Percentiles rank a stretch among this genome's conserved stretches.
phyloP scores from a whole-genome alignment of 352 stramenopile genomes.

The Phytophthora fragariaefolia region DNA sequence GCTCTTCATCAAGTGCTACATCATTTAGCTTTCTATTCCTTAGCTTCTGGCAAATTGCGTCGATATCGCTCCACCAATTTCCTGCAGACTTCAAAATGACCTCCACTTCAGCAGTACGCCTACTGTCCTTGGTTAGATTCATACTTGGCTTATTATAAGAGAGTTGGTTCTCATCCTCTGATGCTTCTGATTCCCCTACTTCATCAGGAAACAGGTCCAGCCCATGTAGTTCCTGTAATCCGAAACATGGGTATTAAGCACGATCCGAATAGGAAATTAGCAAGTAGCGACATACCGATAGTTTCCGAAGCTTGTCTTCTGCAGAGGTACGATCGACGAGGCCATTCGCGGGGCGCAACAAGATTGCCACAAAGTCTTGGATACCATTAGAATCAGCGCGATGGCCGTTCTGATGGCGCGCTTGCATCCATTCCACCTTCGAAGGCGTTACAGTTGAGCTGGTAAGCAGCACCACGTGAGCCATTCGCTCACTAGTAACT shows the following conservation, averaged over 20 bases:
- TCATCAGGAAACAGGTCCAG: constrained; percentile 24
- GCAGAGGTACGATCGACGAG: constrained; percentile 48
- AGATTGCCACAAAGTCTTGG: constrained; percentile 63
- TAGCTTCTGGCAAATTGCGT: constrained; percentile 49
- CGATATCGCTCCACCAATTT: constrained; percentile 81
- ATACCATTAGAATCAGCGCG: constrained; percentile 5
- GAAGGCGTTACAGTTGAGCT: constrained; percentile 49
- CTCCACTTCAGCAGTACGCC: constrained; percentile 24
- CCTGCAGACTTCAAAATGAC: constrained; percentile 51
- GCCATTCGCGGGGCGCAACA: constrained; percentile 63
- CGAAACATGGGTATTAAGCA: background rate
- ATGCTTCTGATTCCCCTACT: background rate
- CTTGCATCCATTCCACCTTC: constrained; percentile 49
- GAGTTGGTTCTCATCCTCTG: background rate
- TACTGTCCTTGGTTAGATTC: constrained; percentile 6
- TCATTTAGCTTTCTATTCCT: constrained; percentile 29
- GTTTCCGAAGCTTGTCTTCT: constrained; percentile 55
- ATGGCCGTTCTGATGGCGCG: constrained; percentile 30
- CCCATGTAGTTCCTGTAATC: constrained; percentile 27
- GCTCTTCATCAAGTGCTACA: constrained; percentile 34
- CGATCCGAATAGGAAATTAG: background rate
- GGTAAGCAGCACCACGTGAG: constrained; percentile 67
- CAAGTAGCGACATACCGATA: constrained; percentile 36
- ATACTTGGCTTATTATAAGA: background rate
- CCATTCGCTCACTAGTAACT: constrained; percentile 51